Evolutionary conservation across 2,329 filamentous ascomycete species (phyloP).

Genomic region (Arthrobotrys megalospora): DNA sequence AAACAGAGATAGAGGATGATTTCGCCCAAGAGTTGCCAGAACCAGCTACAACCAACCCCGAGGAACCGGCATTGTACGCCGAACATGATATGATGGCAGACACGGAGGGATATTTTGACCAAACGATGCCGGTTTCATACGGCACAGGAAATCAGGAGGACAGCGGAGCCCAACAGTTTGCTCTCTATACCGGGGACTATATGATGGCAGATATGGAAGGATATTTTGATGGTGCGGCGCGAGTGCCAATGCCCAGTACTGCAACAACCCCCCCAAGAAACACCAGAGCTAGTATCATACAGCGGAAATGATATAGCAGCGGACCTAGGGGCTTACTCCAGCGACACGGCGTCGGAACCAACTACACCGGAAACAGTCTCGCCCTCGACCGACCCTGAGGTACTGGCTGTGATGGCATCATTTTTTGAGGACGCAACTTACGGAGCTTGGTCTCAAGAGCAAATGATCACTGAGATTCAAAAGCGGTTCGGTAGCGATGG

Average conservation of each 20-base stretch:
- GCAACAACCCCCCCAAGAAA: not conserved
- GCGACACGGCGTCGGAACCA: not conserved
- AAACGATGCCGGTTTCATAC: not conserved
- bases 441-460: not conserved
- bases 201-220: not conserved
- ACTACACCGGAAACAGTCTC: not conserved
- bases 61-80: too few relatives aligned
- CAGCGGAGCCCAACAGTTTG: not conserved
- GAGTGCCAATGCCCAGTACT: not conserved
- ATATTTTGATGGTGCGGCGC: not conserved
- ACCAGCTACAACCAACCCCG: too few relatives aligned
- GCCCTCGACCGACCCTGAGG: not conserved
- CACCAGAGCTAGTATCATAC: not conserved
- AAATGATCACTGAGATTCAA: not conserved
- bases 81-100: not conserved
- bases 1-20: too few relatives aligned
- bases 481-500: slow-evolving; percentile 3
- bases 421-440: slow-evolving; percentile 3
- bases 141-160: not conserved
- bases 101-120: not conserved
- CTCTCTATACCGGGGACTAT: not conserved
- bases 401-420: not conserved
- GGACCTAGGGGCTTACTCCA: not conserved
- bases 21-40: too few relatives aligned
- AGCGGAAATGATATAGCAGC: not conserved